phyloP scores from a whole-genome alignment of 2,329 filamentous ascomycete species.

The Fusarium sp. region DNA sequence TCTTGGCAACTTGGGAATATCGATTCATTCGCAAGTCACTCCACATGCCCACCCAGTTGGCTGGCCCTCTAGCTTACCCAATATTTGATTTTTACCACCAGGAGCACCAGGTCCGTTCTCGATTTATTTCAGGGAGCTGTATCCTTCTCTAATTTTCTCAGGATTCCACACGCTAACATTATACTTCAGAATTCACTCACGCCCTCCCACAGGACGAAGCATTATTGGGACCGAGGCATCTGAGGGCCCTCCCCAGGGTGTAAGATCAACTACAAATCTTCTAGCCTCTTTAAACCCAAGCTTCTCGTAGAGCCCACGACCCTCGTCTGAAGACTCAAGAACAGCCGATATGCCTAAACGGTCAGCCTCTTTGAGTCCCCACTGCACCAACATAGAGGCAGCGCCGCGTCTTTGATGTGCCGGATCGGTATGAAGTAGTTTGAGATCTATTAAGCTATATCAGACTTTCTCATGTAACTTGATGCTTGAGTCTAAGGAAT shows the following conservation, averaged over 20 bases:
- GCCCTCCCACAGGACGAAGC: conserved; percentile 35
- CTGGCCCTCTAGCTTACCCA: not conserved
- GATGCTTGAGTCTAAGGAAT: no score
- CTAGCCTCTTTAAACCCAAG: conserved; percentile 51
- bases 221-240: conserved; percentile 38
- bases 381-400: conserved; percentile 50
- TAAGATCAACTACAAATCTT: conserved; percentile 42
- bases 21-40: not conserved
- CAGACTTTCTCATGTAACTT: not conserved
- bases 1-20: not conserved
- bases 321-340: conserved; percentile 52
- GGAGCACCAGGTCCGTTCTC: no score
- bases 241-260: conserved; percentile 45
- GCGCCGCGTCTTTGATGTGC: conserved; percentile 53
- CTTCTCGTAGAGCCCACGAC: conserved; percentile 50
- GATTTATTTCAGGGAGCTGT: no score
- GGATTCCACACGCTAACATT: not conserved
- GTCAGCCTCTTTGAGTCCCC: conserved; percentile 52
- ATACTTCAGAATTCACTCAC: not conserved
- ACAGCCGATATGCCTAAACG: conserved; percentile 51
- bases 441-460: conserved; percentile 46
- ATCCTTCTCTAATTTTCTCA: not conserved
- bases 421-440: conserved; percentile 53
- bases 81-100: not conserved
- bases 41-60: no score